Percentiles rank a stretch among this genome's conserved stretches.
phyloP scores from a whole-genome alignment of 768 basidiomycete species.

The Psilocybe subaeruginosa region DNA sequence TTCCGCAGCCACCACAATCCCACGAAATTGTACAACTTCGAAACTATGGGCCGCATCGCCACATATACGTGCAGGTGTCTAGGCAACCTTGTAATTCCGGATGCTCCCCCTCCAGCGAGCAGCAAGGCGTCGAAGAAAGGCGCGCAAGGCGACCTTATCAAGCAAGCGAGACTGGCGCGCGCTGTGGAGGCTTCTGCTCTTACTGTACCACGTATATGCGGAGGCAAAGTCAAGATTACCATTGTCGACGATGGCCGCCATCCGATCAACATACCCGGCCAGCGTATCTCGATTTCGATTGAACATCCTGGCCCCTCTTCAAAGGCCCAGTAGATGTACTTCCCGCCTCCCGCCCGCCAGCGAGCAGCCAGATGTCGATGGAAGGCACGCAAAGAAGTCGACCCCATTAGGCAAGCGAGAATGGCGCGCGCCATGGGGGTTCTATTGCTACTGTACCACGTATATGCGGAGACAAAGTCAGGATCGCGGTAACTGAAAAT shows the following conservation, averaged over 20 bases:
- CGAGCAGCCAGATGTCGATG: neutral
- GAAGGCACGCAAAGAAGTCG: constrained; percentile 13
- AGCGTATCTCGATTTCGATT: constrained; percentile 26
- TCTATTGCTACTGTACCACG: neutral
- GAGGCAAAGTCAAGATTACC: constrained; percentile 25
- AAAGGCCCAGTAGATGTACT: neutral
- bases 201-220: constrained; percentile 16
- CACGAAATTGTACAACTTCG: neutral
- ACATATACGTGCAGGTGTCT: constrained; percentile 16
- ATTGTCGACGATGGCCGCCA: constrained; percentile 28
- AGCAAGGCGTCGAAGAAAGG: constrained; percentile 2
- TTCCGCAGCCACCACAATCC: constrained; percentile 1
- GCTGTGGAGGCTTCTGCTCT: neutral
- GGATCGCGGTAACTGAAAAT: constrained; percentile 24
- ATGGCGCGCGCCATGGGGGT: neutral
- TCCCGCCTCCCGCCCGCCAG: neutral
- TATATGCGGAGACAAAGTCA: constrained; percentile 26
- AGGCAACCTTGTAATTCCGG: constrained; percentile 2
- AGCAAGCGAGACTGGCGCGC: constrained; percentile 4
- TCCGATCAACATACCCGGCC: constrained; percentile 28
- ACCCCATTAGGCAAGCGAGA: constrained; percentile 12
- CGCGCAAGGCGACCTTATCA: constrained; percentile 15
- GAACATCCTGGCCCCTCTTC: constrained; percentile 12
- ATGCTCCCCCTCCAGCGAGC: neutral
- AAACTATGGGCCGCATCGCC: constrained; percentile 4